phyloP scores from a whole-genome alignment of 306 rosid species.

The Vicia villosa region DNA sequence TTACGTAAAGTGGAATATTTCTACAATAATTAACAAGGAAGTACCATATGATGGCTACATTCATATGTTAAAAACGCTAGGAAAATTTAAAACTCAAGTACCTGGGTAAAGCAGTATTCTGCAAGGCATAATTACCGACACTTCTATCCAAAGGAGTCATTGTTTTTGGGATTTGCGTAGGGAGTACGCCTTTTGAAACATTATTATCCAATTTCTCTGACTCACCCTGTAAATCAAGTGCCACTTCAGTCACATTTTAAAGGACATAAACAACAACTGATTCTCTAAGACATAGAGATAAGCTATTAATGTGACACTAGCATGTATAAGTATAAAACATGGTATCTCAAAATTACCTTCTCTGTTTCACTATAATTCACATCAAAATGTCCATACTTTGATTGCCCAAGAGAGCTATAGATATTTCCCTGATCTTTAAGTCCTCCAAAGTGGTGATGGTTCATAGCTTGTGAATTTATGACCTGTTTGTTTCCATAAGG shows the following conservation, averaged over 20 bases:
- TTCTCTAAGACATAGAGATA: constrained; percentile 16
- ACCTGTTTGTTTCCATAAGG: constrained; percentile 56
- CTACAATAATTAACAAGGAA: background rate
- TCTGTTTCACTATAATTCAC: constrained; percentile 55
- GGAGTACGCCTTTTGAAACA: constrained; percentile 53
- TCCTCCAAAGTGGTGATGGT: constrained; percentile 61
- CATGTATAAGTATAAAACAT: constrained; percentile 24
- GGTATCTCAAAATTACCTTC: constrained; percentile 57
- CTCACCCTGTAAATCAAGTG: constrained; percentile 58
- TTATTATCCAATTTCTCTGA: constrained; percentile 54
- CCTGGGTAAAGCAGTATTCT: constrained; percentile 66
- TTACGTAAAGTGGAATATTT: constrained; percentile 14
- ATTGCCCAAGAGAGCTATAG: constrained; percentile 59
- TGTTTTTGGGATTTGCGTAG: constrained; percentile 57
- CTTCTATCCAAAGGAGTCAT: constrained; percentile 58
- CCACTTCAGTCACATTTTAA: constrained; percentile 36
- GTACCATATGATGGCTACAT: constrained; percentile 9
- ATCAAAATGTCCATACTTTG: constrained; percentile 55
- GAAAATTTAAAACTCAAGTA: constrained; percentile 39
- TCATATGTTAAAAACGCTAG: background rate
- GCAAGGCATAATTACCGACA: constrained; percentile 55
- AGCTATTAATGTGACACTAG: constrained; percentile 23
- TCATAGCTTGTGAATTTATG: constrained; percentile 52
- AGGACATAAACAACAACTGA: constrained; percentile 29
- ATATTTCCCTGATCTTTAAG: constrained; percentile 54